Base-by-base conservation (phyloP, 225 moss, liverwort and hornwort genomes). In the Pseudoscleropodium purum region DNA sequence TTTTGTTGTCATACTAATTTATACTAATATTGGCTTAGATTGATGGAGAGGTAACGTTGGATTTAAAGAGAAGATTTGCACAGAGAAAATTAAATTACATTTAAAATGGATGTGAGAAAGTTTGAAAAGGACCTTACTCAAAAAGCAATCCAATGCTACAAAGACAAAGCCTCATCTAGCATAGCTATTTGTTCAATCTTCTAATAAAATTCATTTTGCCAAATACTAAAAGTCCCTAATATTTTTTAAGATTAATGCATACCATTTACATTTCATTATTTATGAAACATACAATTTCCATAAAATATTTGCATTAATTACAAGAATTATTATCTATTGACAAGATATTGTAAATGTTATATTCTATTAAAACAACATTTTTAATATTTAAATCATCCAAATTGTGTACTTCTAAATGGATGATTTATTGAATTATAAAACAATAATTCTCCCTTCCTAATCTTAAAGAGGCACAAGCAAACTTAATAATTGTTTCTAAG, bases 271-370 rank as follows among this genome's bases (percentile, higher is more conserved):
- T 68, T 67, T n/a, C 23, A 21, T 6, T 68, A 21, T 21, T 37
- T 37, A 11, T n/a, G 1, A 68, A 68, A 37, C 7, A n/a, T 37
- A 9, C 36, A 36, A 11, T 67, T 8, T 1, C 2, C 20, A 0
- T 9, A 67, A 67, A 9, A 10, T 0, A 36, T 67, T 68, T 37
- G 20, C 37, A 20, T 68, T 21, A 4, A n/a, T 68, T 67, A 37
- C 13, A 21, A 37, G 11, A 68, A 37, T 68, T 37, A 21, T 68
- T 23, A 24, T n/a, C 13, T 39, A 69, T 24, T 24, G 23, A 4
- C 7, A n/a, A 13, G 13, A 23, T n/a, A 7, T 23, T 69, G 1
- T 0, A 69, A 0, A 7, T 69, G 7, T 7, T n/a, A 7, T 23
- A 4, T n/a, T 69, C n/a, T n/a, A 69, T 7, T 4, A 23, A n/a